A percentile compares a stretch with the other conserved stretches of the same genome.
phyloP scores from a whole-genome alignment of 2,329 filamentous ascomycete species.

The Fusarium equiseti region DNA sequence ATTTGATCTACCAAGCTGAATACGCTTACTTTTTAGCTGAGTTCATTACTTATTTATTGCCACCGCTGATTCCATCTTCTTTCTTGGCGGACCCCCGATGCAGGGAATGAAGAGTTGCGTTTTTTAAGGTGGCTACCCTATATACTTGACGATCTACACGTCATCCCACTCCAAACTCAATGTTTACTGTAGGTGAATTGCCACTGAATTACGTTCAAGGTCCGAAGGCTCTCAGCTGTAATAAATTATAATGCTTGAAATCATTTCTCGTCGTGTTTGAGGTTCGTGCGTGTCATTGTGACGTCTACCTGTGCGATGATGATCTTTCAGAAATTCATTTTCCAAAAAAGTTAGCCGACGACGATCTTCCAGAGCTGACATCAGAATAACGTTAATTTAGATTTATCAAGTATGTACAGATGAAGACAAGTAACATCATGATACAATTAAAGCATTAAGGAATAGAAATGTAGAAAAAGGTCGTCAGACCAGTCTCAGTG shows the following conservation, averaged over 20 bases:
- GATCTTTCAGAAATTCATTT: no score
- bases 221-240: neutral
- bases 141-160: neutral
- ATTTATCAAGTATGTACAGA: neutral
- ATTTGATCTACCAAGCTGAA: neutral
- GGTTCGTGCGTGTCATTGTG: no score
- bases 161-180: no score
- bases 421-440: neutral
- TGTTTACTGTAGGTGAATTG: neutral
- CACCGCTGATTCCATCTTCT: neutral
- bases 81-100: neutral
- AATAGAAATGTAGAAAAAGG: neutral
- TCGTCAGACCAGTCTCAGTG: neutral
- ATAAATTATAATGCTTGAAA: neutral
- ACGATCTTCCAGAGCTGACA: rapidly evolving
- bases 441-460: neutral
- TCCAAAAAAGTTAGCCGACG: no score
- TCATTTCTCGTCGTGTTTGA: neutral
- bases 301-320: no score
- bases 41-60: neutral
- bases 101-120: rapidly evolving
- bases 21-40: neutral
- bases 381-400: rapidly evolving
- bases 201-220: neutral
- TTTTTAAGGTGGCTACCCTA: neutral